phyloP scores from a whole-genome alignment of 2,329 filamentous ascomycete genomes.

The Hypoxylon sp. region DNA sequence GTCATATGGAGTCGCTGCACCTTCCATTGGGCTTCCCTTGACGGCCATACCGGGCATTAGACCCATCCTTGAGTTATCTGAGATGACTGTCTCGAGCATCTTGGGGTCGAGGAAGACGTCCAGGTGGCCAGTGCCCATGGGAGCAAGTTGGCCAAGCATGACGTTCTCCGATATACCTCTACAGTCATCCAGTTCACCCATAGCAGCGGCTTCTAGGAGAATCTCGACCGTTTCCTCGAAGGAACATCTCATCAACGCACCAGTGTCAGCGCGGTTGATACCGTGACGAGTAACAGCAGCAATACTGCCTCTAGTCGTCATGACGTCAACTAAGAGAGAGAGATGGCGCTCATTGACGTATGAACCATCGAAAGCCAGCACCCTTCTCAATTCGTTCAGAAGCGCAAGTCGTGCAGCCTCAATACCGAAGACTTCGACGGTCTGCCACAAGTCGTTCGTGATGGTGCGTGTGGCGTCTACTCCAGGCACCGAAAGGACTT shows the following conservation, averaged over 20 bases:
- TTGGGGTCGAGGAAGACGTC: slow-evolving; percentile 93
- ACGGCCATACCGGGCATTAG: slow-evolving; percentile 84
- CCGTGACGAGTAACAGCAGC: slow-evolving; percentile 98
- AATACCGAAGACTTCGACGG: slow-evolving; percentile 95
- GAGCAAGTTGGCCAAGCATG: slow-evolving; percentile 96
- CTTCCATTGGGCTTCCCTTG: slow-evolving; percentile 81
- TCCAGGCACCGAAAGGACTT: slow-evolving; percentile 87
- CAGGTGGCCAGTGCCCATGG: slow-evolving; percentile 96
- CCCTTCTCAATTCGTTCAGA: slow-evolving; percentile 88
- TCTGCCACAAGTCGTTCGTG: slow-evolving; percentile 95
- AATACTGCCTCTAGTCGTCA: slow-evolving; percentile 94
- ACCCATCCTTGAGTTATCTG: slow-evolving; percentile 89
- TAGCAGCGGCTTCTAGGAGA: slow-evolving; percentile 92
- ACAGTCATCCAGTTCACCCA: slow-evolving; percentile 97
- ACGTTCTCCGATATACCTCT: slow-evolving; percentile 98
- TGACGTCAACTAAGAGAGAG: slow-evolving; percentile 94
- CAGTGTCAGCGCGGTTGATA: slow-evolving; percentile 98
- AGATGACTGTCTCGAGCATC: slow-evolving; percentile 95
- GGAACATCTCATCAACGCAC: slow-evolving; percentile 98
- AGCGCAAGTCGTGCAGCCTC: slow-evolving; percentile 91
- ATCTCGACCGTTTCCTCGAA: slow-evolving; percentile 99
- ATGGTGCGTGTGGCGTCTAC: slow-evolving; percentile 90
- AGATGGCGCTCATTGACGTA: slow-evolving; percentile 99
- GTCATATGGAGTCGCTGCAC: slow-evolving; percentile 95
- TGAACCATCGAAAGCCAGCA: slow-evolving; percentile 97